Evolutionary conservation across 192 early-diverging fungal species (phyloP), one percentile per base, ranked within the genome.

Genomic region (Coemansia sp.): DNA sequence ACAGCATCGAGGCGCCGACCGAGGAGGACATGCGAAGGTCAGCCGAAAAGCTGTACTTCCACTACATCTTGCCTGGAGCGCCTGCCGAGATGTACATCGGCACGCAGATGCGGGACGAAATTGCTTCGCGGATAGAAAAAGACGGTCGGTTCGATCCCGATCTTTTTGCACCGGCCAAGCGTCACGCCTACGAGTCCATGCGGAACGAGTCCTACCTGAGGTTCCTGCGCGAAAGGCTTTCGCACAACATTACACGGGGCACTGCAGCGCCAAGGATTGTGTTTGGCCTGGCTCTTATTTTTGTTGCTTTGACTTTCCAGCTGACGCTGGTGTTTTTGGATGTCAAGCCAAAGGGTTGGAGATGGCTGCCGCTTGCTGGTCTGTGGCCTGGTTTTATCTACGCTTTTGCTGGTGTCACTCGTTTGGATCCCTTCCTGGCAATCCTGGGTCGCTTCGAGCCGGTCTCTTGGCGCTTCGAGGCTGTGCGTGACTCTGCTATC

Each of bases 151-250:
- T 79, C 8, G 81, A 84, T 45, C 55, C 81, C 0, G 72, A 72
- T 35, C 67, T 84, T 54, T 84, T 84, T 61, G 70, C 70, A 3
- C 70, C 77, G 4, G 81, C 62, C 67, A 84, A 84, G 74, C 76
- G 81, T 2, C 81, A 84, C 37, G 81, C 68, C 7, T 84, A 79
- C 74, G 73, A 79, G 73, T 74, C 73, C 7, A 78, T 84, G 76
- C 76, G 73, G 38, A 65, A 78, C 71, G 81, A 84, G 48, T 84
- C 81, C 55, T 78, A 79, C 51, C 32, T 74, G 68, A 76, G 81
- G 20, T 84, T 84, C 45, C 34, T 79, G 67, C 81, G 81, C 62
- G 81, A 84, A 55, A 71, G 77, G 15, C 54, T 76, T 34, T 69
- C 64, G 43, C 81, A 84, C 73, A 84, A 84, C 66, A 84, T 70